Percentiles rank a stretch among this genome's conserved stretches.
phyloP scores from a whole-genome alignment of 139 green algal genomes.

The Nannochloris sp. region DNA sequence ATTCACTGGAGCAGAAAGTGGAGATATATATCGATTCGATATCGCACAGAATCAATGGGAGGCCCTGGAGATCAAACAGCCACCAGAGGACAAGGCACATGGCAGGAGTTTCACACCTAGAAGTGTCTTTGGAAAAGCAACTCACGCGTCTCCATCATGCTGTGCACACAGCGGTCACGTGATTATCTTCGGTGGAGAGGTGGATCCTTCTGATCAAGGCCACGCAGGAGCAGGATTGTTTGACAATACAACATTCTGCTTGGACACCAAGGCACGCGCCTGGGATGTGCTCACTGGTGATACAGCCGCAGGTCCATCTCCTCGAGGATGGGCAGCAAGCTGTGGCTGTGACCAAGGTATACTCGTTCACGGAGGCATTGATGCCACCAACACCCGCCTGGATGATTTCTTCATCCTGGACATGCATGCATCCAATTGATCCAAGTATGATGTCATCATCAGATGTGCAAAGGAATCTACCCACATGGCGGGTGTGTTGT shows the following conservation, averaged over 20 bases:
- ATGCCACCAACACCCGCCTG: conserved; percentile 2
- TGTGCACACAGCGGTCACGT: conserved; percentile 3
- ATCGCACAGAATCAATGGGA: not conserved
- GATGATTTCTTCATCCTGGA: conserved; percentile 8
- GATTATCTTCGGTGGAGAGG: conserved; percentile 9
- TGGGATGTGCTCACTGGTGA: conserved; percentile 3
- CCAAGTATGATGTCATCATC: too few relatives aligned
- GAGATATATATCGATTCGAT: conserved; percentile 7
- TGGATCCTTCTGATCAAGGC: conserved; percentile 5
- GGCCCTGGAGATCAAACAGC: not conserved
- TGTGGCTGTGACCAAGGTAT: not conserved
- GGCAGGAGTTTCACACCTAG: conserved; percentile 3
- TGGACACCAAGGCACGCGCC: not conserved
- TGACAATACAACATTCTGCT: not conserved
- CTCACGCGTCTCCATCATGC: not conserved
- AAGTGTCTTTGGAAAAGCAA: conserved; percentile 9
- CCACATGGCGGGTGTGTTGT: too few relatives aligned
- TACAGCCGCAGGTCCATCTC: not conserved
- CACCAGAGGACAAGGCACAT: not conserved
- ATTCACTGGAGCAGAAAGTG: conserved; percentile 3
- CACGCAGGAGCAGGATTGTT: conserved; percentile 12
- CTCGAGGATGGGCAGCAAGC: conserved; percentile 6
- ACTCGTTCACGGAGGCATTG: conserved; percentile 5
- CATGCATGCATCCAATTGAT: conserved; percentile 7
- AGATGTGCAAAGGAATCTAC: too few relatives aligned